These are phyloP conservation scores for Verticillium longisporum DNA, from an alignment of 2,329 filamentous ascomycete species.

Conservation along the genomic window DNA sequence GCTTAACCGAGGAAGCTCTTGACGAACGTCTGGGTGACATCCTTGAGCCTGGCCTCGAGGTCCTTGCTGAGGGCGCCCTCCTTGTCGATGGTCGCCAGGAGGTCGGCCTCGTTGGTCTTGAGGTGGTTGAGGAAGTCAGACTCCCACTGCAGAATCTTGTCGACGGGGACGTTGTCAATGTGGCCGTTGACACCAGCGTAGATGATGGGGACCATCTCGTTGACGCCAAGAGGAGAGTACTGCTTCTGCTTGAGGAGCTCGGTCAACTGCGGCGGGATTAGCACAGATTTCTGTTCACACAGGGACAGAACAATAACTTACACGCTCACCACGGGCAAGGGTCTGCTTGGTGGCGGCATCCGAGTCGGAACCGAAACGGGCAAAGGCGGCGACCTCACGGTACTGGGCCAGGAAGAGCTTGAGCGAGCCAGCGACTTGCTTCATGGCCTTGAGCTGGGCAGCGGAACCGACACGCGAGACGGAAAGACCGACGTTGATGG, in stretches of 20 bases:
- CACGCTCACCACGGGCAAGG: conserved; percentile 94
- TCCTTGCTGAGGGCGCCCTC: conserved; percentile 97
- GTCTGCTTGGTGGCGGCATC: conserved; percentile 99
- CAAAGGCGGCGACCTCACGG: conserved; percentile 99
- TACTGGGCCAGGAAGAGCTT: conserved; percentile 99
- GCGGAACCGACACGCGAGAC: conserved; percentile 99
- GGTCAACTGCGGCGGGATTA: conserved; percentile 52
- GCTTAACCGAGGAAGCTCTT: conserved; percentile 75
- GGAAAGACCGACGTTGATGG: conserved; percentile 99
- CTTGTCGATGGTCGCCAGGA: conserved; percentile 84
- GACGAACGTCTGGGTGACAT: conserved; percentile 73
- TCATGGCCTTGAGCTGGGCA: conserved; percentile 99
- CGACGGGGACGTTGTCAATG: conserved; percentile 82
- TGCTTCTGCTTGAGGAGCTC: conserved; percentile 99
- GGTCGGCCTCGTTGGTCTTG: conserved; percentile 79
- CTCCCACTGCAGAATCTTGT: conserved; percentile 92
- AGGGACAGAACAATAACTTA: conserved; percentile 37
- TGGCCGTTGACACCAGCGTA: conserved; percentile 98
- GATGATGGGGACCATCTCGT: conserved; percentile 99
- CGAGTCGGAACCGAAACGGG: conserved; percentile 99
- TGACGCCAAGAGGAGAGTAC: conserved; percentile 96
- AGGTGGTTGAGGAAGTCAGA: conserved; percentile 88
- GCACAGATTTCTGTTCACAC: neutral
- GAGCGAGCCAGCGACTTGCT: conserved; percentile 98
- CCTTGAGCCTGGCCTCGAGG: conserved; percentile 73